Percentiles rank a stretch among this genome's conserved stretches.
phyloP scores from a whole-genome alignment of 1,284 basidiomycete genomes.

The Ganoderma multipileum region DNA sequence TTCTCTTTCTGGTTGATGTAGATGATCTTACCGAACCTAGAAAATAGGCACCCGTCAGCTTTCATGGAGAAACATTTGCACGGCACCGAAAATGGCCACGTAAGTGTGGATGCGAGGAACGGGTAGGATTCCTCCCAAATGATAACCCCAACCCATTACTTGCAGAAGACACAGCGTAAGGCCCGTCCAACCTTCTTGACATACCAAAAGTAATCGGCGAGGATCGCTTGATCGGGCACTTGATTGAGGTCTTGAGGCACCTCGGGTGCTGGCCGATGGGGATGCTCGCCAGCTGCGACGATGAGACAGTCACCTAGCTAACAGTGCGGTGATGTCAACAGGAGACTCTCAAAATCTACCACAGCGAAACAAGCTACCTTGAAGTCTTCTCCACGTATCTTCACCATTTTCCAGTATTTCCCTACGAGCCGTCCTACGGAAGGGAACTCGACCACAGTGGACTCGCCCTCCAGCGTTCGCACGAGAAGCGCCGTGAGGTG shows the following conservation, averaged over 20 bases:
- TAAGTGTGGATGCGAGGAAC: too few relatives aligned
- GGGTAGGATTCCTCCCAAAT: too few relatives aligned
- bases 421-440: slow-evolving; percentile 17
- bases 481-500: slow-evolving; percentile 23
- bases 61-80: background rate
- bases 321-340: slow-evolving; percentile 9
- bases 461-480: slow-evolving; percentile 9
- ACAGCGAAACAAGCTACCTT: slow-evolving; percentile 37
- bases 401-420: slow-evolving; percentile 38
- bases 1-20: slow-evolving; percentile 51
- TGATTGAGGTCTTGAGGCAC: slow-evolving; percentile 39
- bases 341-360: slow-evolving; percentile 2
- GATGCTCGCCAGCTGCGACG: slow-evolving; percentile 47
- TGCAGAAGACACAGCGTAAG: too few relatives aligned
- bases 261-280: slow-evolving; percentile 33
- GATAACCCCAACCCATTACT: too few relatives aligned
- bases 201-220: slow-evolving; percentile 70
- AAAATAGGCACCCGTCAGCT: background rate
- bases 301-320: slow-evolving; percentile 67
- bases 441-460: slow-evolving; percentile 22
- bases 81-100: slow-evolving; percentile 9
- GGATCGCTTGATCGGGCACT: slow-evolving; percentile 44
- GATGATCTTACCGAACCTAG: slow-evolving; percentile 71
- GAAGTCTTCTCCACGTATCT: slow-evolving; percentile 47
- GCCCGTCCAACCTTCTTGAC: slow-evolving; percentile 3